Evolutionary conservation across 2,329 filamentous ascomycete genomes (phyloP).

Genomic region (Epichloe uncinata): DNA sequence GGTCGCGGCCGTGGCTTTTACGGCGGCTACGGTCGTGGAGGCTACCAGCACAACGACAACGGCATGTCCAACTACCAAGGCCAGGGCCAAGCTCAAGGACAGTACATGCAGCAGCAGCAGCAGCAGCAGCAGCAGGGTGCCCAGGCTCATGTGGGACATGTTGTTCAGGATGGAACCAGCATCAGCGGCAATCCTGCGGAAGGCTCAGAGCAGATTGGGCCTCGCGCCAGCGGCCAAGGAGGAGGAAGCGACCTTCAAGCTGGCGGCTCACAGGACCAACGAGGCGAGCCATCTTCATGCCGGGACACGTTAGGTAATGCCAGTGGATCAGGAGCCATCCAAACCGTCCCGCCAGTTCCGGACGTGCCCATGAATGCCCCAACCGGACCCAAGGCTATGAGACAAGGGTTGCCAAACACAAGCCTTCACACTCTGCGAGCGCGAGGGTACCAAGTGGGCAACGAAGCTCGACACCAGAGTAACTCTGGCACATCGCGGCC

Average conservation of each 20-base stretch:
- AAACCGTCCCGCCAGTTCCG: slow-evolving; percentile 21
- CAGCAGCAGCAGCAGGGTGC: slow-evolving; percentile 13
- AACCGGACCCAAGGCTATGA: slow-evolving; percentile 88
- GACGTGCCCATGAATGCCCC: slow-evolving; percentile 58
- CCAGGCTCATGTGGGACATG: slow-evolving; percentile 7
- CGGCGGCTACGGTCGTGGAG: slow-evolving; percentile 42
- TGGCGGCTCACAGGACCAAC: slow-evolving; percentile 11
- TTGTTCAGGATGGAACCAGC: slow-evolving; percentile 10
- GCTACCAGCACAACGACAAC: slow-evolving; percentile 24
- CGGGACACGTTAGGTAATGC: slow-evolving; percentile 20
- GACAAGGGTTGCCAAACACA: slow-evolving; percentile 74
- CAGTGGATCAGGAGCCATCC: slow-evolving; percentile 15
- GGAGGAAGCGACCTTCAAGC: slow-evolving; percentile 7
- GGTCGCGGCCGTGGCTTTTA: slow-evolving; percentile 53
- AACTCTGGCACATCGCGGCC: slow-evolving; percentile 7
- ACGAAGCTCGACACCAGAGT: slow-evolving; percentile 23
- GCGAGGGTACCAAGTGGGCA: slow-evolving; percentile 33
- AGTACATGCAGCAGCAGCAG: slow-evolving; percentile 16
- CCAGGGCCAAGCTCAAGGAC: slow-evolving; percentile 17
- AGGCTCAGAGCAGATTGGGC: slow-evolving; percentile 12
- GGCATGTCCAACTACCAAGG: slow-evolving; percentile 25
- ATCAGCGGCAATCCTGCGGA: slow-evolving; percentile 12
- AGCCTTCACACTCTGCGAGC: slow-evolving; percentile 54
- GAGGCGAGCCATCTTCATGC: slow-evolving; percentile 10
- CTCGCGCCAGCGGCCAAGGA: slow-evolving; percentile 2